phyloP scores from a whole-genome alignment of 2,329 filamentous ascomycete species.

The Pestalotiopsis sp. region DNA sequence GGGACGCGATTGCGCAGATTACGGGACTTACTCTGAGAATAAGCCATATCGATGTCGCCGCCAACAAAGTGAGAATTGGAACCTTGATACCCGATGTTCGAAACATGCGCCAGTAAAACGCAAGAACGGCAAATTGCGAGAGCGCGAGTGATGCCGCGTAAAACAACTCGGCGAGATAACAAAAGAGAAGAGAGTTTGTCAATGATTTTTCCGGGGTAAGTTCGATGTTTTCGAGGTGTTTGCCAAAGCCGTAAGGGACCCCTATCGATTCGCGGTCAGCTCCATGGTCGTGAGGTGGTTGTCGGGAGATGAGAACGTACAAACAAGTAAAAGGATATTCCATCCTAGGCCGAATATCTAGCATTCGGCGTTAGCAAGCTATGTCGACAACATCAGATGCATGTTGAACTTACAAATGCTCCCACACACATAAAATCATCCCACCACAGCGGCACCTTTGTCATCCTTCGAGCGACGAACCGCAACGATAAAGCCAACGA shows the following conservation, averaged over 20 bases:
- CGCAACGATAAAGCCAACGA: slow-evolving; percentile 2
- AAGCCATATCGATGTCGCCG: slow-evolving; percentile 3
- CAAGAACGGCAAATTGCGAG: slow-evolving; percentile 11
- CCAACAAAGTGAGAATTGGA: slow-evolving; percentile 8
- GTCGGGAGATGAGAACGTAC: background rate
- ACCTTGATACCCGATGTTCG: slow-evolving; percentile 9
- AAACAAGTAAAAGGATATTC: background rate
- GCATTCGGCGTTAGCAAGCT: background rate
- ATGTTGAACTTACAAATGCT: slow-evolving; percentile 4
- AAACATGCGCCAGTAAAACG: slow-evolving; percentile 15
- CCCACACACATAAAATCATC: slow-evolving; percentile 10
- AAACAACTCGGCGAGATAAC: slow-evolving; percentile 9
- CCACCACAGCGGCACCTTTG: slow-evolving; percentile 11
- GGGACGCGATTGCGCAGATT: background rate
- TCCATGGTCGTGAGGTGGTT: background rate
- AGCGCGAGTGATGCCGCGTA: slow-evolving; percentile 10
- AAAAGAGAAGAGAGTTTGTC: background rate
- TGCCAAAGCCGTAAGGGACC: background rate
- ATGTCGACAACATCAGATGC: background rate
- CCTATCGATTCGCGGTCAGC: background rate
- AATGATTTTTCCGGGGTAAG: background rate
- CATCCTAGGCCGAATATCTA: slow-evolving; percentile 5
- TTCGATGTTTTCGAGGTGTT: slow-evolving; percentile 1
- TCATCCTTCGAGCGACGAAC: slow-evolving; percentile 7
- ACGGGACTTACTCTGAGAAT: slow-evolving; percentile 5